Evolutionary conservation across 495 filamentous ascomycete species (phyloP).

Genomic region (Annulohypoxylon nitens): DNA sequence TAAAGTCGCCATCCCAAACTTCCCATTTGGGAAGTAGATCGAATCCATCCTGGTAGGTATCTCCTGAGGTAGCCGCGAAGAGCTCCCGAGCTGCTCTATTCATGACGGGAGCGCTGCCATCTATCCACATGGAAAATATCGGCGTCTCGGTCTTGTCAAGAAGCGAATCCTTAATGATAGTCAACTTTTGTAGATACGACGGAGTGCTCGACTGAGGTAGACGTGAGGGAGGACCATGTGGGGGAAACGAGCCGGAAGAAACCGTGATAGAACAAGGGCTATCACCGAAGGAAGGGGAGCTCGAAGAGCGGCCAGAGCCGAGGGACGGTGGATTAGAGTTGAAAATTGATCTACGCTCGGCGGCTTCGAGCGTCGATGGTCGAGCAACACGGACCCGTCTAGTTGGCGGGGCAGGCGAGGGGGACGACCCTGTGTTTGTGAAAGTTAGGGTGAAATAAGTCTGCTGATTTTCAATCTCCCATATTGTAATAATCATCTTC

Average conservation of each 20-base stretch:
- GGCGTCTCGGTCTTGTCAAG: conserved; percentile 76
- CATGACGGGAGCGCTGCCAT: conserved; percentile 72
- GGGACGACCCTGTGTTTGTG: conserved; percentile 60
- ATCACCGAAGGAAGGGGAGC: conserved; percentile 53
- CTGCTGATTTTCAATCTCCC: conserved; percentile 67
- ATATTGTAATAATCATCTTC: conserved; percentile 77
- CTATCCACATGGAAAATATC: conserved; percentile 79
- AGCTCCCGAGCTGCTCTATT: conserved; percentile 72
- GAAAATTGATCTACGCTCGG: conserved; percentile 52
- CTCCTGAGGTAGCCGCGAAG: conserved; percentile 58
- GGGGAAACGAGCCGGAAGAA: conserved; percentile 67
- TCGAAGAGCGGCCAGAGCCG: conserved; percentile 57
- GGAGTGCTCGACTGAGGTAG: conserved; percentile 63
- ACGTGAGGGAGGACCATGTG: conserved; percentile 68
- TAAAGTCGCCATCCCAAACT: conserved; percentile 73
- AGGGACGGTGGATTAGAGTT: conserved; percentile 59
- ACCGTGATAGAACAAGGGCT: conserved; percentile 58
- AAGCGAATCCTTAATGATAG: conserved; percentile 76
- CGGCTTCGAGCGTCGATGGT: conserved; percentile 51
- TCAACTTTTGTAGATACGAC: conserved; percentile 72
- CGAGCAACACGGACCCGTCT: conserved; percentile 48
- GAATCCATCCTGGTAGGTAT: conserved; percentile 59
- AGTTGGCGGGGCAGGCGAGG: conserved; percentile 40
- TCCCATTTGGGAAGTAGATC: conserved; percentile 67
- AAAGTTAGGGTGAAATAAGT: conserved; percentile 76